These are phyloP conservation scores for Diaporthe vexans DNA, from an alignment of 2,329 filamentous ascomycete genomes.

Conservation along the genomic window DNA sequence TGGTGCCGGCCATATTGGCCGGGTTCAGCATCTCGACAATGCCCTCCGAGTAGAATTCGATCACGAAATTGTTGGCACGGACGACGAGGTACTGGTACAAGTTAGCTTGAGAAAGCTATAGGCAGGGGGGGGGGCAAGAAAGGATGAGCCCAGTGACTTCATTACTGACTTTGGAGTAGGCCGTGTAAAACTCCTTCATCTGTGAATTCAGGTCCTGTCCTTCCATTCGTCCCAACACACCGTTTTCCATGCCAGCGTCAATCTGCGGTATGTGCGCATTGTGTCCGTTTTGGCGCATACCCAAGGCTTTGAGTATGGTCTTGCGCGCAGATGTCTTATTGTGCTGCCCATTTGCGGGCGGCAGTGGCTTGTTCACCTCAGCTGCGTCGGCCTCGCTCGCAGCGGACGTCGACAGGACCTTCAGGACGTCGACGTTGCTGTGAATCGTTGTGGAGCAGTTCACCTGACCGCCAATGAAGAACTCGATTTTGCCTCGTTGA, in stretches of 20 bases:
- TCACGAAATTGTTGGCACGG: constrained; percentile 44
- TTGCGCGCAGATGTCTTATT: constrained; percentile 36
- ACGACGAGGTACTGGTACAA: constrained; percentile 45
- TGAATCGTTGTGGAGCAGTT: constrained; percentile 69
- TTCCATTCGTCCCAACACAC: constrained; percentile 46
- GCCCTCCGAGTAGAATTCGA: constrained; percentile 48
- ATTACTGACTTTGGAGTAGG: constrained; percentile 46
- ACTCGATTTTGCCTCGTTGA: constrained; percentile 60
- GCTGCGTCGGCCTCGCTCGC: not conserved
- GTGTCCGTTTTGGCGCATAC: constrained; percentile 34
- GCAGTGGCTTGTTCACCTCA: constrained; percentile 24
- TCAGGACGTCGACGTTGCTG: constrained; percentile 63
- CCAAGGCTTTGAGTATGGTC: constrained; percentile 41
- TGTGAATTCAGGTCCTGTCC: constrained; percentile 46
- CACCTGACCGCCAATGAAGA: constrained; percentile 70
- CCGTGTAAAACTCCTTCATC: constrained; percentile 49
- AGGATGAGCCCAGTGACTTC: not conserved
- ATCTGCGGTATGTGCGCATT: constrained; percentile 1
- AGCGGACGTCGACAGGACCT: constrained; percentile 31
- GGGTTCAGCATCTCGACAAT: constrained; percentile 46
- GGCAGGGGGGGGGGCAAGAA: not conserved
- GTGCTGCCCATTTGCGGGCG: not conserved
- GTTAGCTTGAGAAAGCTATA: not conserved
- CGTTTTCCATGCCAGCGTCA: constrained; percentile 46
- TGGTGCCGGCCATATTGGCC: constrained; percentile 44